Base-by-base conservation (phyloP, 2,329 filamentous ascomycete genomes). In the Aspergillus spinulosporus region DNA sequence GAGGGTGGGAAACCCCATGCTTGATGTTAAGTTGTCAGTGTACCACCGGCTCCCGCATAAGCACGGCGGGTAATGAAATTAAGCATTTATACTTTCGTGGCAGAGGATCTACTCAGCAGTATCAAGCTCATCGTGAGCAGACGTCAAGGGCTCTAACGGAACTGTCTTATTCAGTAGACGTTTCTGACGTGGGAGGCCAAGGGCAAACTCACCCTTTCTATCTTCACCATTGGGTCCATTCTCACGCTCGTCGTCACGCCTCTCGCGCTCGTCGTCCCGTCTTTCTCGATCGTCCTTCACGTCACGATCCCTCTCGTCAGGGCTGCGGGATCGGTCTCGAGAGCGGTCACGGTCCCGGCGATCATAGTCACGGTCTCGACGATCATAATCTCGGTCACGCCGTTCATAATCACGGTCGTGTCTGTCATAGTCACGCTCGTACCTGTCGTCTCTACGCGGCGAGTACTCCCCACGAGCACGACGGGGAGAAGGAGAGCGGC, bases 81-180 rank as follows among this genome's bases (percentile, higher is more conserved):
- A 37, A 12, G 8, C 34, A 12, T 37, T 11, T 37, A 37, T 37
- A 37, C 34, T 37, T 37, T 42, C 45, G 49, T 49, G 48, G 59
- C 61, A 57, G 62, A 60, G 52, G 62, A 73, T 70, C 74, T 81
- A 86, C 78, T 97, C 94, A 69, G 92, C 93, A 71, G 94, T 92
- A 75, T 99, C 94, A 72, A 97, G 84, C 72, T 99, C 94, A 74
- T 99, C 94, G 70, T 96, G 91, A 66, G 86, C 88, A 62, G 90
- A 87, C 61, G 90, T 85, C 64, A 90, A 88, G 67, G 89, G 90
- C 65, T 95, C 91, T 68, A 88, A 78, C 71, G 84, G 73, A 65
- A 75, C 78, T 76, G 66, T 53, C 61, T 54, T 62, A 60, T 62
- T 67, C 26, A 68, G 52, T 39, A 32, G 48, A 48, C 34, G 36